These are phyloP conservation scores for Dictyostelium purpureum DNA, from an alignment of 78 protist genomes.

Conservation along the genomic window DNA sequence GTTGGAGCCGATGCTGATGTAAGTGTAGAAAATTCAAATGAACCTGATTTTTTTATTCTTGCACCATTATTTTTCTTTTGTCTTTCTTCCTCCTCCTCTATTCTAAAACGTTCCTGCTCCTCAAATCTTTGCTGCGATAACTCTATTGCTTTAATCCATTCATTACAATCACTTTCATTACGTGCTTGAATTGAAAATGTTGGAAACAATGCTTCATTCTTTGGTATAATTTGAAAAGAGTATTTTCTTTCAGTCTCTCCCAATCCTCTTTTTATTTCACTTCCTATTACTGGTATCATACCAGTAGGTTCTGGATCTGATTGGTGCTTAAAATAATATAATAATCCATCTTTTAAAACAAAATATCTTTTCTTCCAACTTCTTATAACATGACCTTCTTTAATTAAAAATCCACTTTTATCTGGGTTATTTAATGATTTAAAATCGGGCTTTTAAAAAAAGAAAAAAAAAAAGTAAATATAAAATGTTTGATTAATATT, in stretches of 20 bases:
- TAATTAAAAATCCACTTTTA: slow-evolving; percentile 56
- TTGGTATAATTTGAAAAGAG: slow-evolving; percentile 60
- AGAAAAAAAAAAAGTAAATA: background rate
- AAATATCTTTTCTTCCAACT: slow-evolving; percentile 75
- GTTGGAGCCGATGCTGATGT: slow-evolving; percentile 64
- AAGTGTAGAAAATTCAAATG: slow-evolving; percentile 64
- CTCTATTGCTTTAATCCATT: slow-evolving; percentile 59
- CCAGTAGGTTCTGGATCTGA: slow-evolving; percentile 75
- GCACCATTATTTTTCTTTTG: slow-evolving; percentile 51
- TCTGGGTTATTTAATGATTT: slow-evolving; percentile 70
- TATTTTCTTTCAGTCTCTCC: slow-evolving; percentile 63
- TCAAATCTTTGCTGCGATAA: slow-evolving; percentile 2
- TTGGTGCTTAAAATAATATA: slow-evolving; percentile 74
- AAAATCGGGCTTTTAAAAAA: slow-evolving; percentile 32
- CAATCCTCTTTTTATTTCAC: slow-evolving; percentile 25
- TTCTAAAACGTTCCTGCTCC: background rate
- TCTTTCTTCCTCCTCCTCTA: slow-evolving; percentile 1
- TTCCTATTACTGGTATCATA: slow-evolving; percentile 74
- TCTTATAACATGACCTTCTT: slow-evolving; percentile 76
- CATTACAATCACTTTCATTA: slow-evolving; percentile 48
- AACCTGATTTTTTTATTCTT: slow-evolving; percentile 38
- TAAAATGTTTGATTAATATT: background rate
- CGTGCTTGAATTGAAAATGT: slow-evolving; percentile 55
- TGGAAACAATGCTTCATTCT: slow-evolving; percentile 38
- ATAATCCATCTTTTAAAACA: slow-evolving; percentile 54